Conservation (phyloP, 2,329 filamentous ascomycete genomes). For the Hypoxylon sp. region DNA sequence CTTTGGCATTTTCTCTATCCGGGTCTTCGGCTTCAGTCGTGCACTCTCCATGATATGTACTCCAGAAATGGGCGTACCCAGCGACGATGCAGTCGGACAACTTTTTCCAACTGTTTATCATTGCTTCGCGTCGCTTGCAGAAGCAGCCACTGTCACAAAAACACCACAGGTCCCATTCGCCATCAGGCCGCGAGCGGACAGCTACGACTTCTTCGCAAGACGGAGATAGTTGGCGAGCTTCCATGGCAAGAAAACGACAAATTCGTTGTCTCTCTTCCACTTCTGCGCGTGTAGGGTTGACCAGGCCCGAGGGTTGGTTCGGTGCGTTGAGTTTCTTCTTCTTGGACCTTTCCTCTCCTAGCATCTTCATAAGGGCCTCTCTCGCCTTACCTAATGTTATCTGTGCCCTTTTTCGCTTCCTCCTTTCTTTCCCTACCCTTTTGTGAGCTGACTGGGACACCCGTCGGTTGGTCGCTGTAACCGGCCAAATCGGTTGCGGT, state of each 20-base stretch:
- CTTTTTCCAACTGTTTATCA: background rate
- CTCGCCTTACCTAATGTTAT: background rate
- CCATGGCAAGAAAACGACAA: background rate
- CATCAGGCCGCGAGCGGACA: background rate
- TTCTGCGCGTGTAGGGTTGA: too few species aligned
- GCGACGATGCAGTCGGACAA: background rate
- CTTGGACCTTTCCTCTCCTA: background rate
- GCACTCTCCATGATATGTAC: background rate
- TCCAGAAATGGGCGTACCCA: background rate
- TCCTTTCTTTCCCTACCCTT: background rate
- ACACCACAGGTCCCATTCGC: background rate
- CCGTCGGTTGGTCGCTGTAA: background rate
- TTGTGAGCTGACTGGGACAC: background rate
- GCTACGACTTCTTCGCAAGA: background rate
- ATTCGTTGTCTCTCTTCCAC: background rate
- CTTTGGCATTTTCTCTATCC: background rate
- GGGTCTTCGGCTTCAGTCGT: background rate
- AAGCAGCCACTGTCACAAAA: background rate
- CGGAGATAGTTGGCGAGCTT: background rate
- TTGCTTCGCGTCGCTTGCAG: constrained; percentile 5
- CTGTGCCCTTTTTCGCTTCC: background rate
- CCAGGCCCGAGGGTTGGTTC: background rate
- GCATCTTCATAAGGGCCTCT: background rate
- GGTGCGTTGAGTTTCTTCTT: constrained; percentile 3
- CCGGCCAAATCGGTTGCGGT: background rate